Evolutionary conservation across 2,329 filamentous ascomycete species (phyloP), one percentile per base, ranked within the genome.

Genomic region (Fusarium sp.): DNA sequence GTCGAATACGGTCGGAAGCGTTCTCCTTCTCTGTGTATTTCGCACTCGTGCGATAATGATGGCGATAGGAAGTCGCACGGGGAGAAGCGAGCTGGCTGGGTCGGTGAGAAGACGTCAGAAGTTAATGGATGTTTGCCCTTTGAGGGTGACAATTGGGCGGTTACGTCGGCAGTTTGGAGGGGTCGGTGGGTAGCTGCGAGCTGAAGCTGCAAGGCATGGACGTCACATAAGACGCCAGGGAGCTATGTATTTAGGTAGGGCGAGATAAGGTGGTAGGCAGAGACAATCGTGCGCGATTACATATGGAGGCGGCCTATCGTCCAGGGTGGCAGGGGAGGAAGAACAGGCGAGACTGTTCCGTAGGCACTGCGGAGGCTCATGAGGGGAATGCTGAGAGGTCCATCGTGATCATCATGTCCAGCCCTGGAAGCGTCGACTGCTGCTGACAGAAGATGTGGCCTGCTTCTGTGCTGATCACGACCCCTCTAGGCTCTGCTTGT

Each of bases 401-500:
- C 65, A 66, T 56, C 52, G 54, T 66, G 57, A 66, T 66, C 65
- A 60, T 51, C 43, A 60, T 39, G 59, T 39, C 28, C 39, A 36
- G 55, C 23, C 47, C 46, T 41, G 60, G 44, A 41, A 43, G 60
- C 36, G 52, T 36, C 41, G 47, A 40, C 23, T 60, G 62, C 53
- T 61, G 55, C 57, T 62, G 58, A 62, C 36, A 28, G 47, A 43
- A 34, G 56, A 52, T 39, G 68, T 72, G 70, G 68, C 46, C 60
- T 71, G 68, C 56, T 68, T 71, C 46, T 71, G 64, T 54, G 64
- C 60, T 58, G 68, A 71, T 71, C 64, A 66, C 37, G 64, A 46
- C 63, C 53, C 34, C 58, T 53, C 53, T 16, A 43, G 48, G 23
- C 31, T 51, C 59, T 48, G 56, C 55, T 44, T 16, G 46, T 54